Conservation (phyloP, 2,329 filamentous ascomycete genomes). For the Orbilia blumenaviensis region DNA sequence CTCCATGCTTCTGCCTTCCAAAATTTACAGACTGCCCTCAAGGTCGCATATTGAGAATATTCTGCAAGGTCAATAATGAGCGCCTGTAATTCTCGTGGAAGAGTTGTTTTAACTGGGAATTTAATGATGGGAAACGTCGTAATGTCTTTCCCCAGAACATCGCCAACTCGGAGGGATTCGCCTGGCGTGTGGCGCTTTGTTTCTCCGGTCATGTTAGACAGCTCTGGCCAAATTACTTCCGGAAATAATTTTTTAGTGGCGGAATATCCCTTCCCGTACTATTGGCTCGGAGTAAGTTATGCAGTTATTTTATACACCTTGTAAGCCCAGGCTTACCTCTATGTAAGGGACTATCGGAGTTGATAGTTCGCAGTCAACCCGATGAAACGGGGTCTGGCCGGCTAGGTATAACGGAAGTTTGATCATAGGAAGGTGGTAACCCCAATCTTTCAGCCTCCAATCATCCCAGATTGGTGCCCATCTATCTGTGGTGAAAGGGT, state of each 20-base stretch:
- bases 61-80: neutral
- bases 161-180: neutral
- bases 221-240: neutral
- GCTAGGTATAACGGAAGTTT: neutral
- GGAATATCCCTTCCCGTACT: neutral
- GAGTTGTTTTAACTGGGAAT: neutral
- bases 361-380: neutral
- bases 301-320: too few species aligned
- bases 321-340: neutral
- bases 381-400: neutral
- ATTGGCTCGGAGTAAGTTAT: neutral
- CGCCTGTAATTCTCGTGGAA: neutral
- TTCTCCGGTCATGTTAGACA: too few species aligned
- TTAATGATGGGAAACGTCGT: neutral
- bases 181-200: neutral
- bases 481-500: too few species aligned
- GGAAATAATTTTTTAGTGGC: neutral
- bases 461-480: neutral
- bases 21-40: neutral
- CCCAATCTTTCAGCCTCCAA: constrained; percentile 15
- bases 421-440: neutral
- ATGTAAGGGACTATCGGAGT: neutral
- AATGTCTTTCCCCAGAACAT: neutral
- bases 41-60: neutral
- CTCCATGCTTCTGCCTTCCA: constrained; percentile 2